Evolutionary conservation across 1,139 yeast species (phyloP), one percentile per base, ranked within the genome.

Genomic region (Geotrichum siamense): DNA sequence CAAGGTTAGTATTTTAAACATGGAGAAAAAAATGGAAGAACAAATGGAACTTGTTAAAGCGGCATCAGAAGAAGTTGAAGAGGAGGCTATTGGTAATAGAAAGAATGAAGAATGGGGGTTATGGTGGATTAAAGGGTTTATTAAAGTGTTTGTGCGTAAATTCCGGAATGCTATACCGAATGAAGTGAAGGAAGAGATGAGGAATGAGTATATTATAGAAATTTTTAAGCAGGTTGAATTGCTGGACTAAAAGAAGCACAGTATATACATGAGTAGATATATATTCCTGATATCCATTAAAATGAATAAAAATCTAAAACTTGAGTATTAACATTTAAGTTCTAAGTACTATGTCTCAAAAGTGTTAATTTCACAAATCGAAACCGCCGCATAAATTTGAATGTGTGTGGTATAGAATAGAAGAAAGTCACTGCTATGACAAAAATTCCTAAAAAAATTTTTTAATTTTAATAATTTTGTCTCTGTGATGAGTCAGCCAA

Each of bases 41-140:
- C 28, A 52, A 38, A 44, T 42, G 39, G 45, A 43, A 45, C 47
- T 44, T 9, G 41, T 26, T n/a, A 27, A n/a, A 16, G 44, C 37
- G 29, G 44, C 37, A 13, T 27, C 28, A 3, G 40, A 30, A 28
- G 46, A 42, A 12, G 39, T 38, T 6, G 48, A 42, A 3, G 41
- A 13, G 5, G 33, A 34, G 10, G 27, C 21, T 8, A 22, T 21
- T 20, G 41, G 31, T 2, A 22, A 31, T 13, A 20, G 35, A n/a
- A 47, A 46, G 35, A 40, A 38, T 31, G 40, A 39, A 25, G 33
- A 29, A 12, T 46, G 49, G 49, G 44, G 44, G 10, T 8, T 46
- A 5, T 46, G 49, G 49, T 46, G 49, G 49, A 35, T 32, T 27
- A 32, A 40, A 31, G 49, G 49, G 1, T 38, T 42, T 6, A n/a